These are phyloP conservation scores for Thermomyces lanuginosus DNA, from an alignment of 2,329 filamentous ascomycete genomes.

Conservation along the genomic window DNA sequence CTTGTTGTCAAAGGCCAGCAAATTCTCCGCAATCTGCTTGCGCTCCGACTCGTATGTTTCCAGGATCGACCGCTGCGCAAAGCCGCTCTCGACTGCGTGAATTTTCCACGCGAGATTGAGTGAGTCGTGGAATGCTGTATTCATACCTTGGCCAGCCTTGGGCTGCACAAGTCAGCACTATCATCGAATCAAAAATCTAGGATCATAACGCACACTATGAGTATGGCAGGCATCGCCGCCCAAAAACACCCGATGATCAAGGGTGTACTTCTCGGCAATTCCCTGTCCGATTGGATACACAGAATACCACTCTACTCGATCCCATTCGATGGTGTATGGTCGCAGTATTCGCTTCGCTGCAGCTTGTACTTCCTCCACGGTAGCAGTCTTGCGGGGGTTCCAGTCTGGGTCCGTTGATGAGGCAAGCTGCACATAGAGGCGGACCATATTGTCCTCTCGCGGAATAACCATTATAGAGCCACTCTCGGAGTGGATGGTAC, in stretches of 20 bases:
- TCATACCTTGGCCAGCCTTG: slow-evolving; percentile 50
- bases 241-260: slow-evolving; percentile 50
- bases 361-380: slow-evolving; percentile 42
- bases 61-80: slow-evolving; percentile 58
- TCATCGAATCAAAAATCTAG: neutral
- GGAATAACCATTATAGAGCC: slow-evolving; percentile 49
- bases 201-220: slow-evolving; percentile 29
- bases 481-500: slow-evolving; percentile 48
- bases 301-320: slow-evolving; percentile 49
- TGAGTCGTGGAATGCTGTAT: slow-evolving; percentile 46
- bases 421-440: slow-evolving; percentile 41
- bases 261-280: slow-evolving; percentile 47
- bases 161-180: slow-evolving; percentile 22
- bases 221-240: slow-evolving; percentile 50
- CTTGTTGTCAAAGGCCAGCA: slow-evolving; percentile 72
- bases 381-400: slow-evolving; percentile 44
- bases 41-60: slow-evolving; percentile 78
- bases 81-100: slow-evolving; percentile 70
- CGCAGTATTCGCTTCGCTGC: slow-evolving; percentile 42
- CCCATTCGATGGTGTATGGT: slow-evolving; percentile 46
- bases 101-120: slow-evolving; percentile 94
- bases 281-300: slow-evolving; percentile 51
- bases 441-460: slow-evolving; percentile 34
- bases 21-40: slow-evolving; percentile 65
- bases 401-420: slow-evolving; percentile 46